Evolutionary conservation across 2,329 filamentous ascomycete species (phyloP).

Genomic region (Lecanoromycetidae sp.): DNA sequence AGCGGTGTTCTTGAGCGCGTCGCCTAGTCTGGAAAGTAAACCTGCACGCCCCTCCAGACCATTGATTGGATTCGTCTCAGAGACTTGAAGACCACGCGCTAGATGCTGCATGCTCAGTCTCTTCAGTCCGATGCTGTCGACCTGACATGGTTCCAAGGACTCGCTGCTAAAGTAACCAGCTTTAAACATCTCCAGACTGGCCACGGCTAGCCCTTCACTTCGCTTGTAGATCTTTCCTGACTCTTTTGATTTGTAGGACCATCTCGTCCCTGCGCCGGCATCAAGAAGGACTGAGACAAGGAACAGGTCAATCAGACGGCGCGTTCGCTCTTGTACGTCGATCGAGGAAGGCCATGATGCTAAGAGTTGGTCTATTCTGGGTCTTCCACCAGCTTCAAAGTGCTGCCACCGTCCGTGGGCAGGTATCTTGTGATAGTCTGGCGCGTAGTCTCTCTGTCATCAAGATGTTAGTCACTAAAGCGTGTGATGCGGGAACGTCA

Average conservation of each 20-base stretch:
- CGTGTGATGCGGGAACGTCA: not conserved
- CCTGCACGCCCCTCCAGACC: slow-evolving; percentile 76
- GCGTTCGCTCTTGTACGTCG: slow-evolving; percentile 61
- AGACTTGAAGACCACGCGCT: slow-evolving; percentile 73
- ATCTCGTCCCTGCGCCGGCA: slow-evolving; percentile 77
- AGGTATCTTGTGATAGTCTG: slow-evolving; percentile 61
- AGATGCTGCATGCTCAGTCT: slow-evolving; percentile 62
- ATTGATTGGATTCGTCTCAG: slow-evolving; percentile 65
- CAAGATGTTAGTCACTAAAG: slow-evolving; percentile 5
- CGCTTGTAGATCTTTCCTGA: slow-evolving; percentile 71
- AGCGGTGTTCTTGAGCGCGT: slow-evolving; percentile 66
- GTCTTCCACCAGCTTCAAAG: slow-evolving; percentile 66
- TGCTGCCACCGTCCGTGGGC: slow-evolving; percentile 79
- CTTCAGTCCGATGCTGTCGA: slow-evolving; percentile 71
- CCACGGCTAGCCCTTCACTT: slow-evolving; percentile 76
- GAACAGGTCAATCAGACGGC: slow-evolving; percentile 66
- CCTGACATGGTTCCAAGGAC: slow-evolving; percentile 68
- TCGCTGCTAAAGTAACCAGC: slow-evolving; percentile 77
- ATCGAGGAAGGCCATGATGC: slow-evolving; percentile 56
- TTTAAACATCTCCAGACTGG: slow-evolving; percentile 85
- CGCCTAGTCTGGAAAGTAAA: slow-evolving; percentile 61
- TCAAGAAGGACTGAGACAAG: slow-evolving; percentile 70
- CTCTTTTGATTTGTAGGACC: slow-evolving; percentile 87
- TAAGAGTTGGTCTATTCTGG: slow-evolving; percentile 59
- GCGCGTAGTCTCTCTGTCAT: slow-evolving; percentile 53